phyloP scores from a whole-genome alignment of 2,329 filamentous ascomycete genomes.

The Orbilia oligospora region DNA sequence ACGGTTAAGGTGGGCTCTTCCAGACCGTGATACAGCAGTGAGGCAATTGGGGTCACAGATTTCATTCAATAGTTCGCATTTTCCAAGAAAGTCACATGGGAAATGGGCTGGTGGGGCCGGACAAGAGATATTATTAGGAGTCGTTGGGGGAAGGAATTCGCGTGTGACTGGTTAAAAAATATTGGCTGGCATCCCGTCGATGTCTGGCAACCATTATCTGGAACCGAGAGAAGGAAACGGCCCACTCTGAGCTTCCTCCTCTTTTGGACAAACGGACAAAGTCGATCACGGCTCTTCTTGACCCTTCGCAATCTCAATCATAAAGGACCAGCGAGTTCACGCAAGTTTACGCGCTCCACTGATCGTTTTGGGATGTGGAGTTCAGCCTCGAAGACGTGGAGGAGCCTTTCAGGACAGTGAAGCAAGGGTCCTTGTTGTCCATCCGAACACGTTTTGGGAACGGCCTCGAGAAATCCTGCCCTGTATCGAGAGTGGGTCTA shows the following conservation, averaged over 20 bases:
- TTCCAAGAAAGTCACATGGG: conserved; percentile 27
- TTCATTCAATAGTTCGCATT: background rate
- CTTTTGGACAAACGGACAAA: conserved; percentile 20
- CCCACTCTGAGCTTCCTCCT: conserved; percentile 33
- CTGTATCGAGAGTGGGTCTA: conserved; percentile 1
- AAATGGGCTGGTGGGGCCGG: background rate
- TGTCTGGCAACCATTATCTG: conserved; percentile 21
- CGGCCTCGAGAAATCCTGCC: conserved; percentile 38
- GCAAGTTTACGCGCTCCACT: conserved; percentile 11
- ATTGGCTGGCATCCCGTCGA: background rate
- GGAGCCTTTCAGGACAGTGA: conserved; percentile 30
- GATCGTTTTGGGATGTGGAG: conserved; percentile 48
- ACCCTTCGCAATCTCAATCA: conserved; percentile 49
- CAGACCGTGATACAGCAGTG: conserved; percentile 39
- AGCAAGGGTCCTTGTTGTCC: conserved; percentile 35
- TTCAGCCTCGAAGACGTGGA: conserved; percentile 21
- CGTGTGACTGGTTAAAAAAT: conserved; percentile 7
- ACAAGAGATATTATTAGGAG: conserved; percentile 26
- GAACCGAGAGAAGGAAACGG: conserved; percentile 24
- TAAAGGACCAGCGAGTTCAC: background rate
- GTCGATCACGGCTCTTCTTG: conserved; percentile 45
- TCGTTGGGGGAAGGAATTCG: conserved; percentile 23
- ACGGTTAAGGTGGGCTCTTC: conserved; percentile 21
- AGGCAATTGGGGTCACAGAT: conserved; percentile 16
- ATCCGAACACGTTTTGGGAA: conserved; percentile 39